Percentiles rank a stretch among this genome's conserved stretches.
Evolutionary conservation across 768 basidiomycete genomes (phyloP).

Genomic region (Lentinula boryana): DNA sequence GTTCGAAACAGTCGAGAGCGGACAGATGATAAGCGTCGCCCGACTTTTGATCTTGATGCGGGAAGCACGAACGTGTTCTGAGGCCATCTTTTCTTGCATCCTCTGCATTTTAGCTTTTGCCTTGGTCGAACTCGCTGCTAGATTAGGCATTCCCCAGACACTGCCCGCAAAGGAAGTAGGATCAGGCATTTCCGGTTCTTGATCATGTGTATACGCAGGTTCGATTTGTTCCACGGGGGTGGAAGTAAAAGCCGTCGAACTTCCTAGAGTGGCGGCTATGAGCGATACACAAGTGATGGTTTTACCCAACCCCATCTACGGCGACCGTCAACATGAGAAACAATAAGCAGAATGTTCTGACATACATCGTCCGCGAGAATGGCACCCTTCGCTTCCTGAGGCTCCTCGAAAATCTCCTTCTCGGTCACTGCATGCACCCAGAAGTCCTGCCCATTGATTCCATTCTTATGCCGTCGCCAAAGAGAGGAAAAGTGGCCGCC

Average conservation of each 20-base stretch:
- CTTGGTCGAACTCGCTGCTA: conserved; percentile 35
- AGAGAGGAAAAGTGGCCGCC: conserved; percentile 65
- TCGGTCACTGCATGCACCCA: conserved; percentile 89
- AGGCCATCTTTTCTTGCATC: conserved; percentile 65
- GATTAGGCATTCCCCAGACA: conserved; percentile 82
- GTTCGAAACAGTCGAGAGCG: conserved; percentile 92
- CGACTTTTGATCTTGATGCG: conserved; percentile 80
- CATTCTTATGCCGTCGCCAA: conserved; percentile 59
- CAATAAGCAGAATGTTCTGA: conserved; percentile 14
- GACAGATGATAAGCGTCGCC: conserved; percentile 94
- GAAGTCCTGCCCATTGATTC: conserved; percentile 26
- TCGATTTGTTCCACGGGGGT: conserved; percentile 43
- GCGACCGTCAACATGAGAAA: conserved; percentile 9
- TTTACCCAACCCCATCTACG: conserved; percentile 96
- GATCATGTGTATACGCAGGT: conserved; percentile 24
- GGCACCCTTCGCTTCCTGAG: conserved; percentile 74
- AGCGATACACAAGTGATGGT: conserved; percentile 94
- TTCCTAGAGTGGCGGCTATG: conserved; percentile 76
- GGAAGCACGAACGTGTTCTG: conserved; percentile 61
- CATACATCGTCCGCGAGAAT: conserved; percentile 96
- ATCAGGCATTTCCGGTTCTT: conserved; percentile 21
- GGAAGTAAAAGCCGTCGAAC: conserved; percentile 62
- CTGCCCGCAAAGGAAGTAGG: conserved; percentile 67
- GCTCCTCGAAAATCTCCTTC: conserved; percentile 62
- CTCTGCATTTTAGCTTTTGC: conserved; percentile 63